These are phyloP conservation scores for Paxillus involutus DNA, from an alignment of 768 basidiomycete genomes.

Conservation along the genomic window DNA sequence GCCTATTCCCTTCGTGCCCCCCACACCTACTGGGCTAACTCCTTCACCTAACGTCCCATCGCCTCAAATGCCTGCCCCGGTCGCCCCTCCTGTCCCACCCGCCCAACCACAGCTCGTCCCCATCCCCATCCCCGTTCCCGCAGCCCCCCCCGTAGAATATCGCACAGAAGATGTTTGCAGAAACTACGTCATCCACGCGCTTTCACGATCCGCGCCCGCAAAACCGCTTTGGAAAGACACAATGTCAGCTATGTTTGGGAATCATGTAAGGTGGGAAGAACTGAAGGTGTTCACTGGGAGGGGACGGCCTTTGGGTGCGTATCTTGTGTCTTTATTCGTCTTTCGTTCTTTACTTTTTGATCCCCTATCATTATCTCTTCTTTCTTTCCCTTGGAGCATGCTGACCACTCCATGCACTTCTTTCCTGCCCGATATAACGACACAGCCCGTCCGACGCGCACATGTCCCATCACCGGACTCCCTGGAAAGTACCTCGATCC, in stretches of 20 bases:
- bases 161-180: constrained; percentile 54
- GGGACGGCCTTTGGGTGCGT: constrained; percentile 61
- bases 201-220: constrained; percentile 42
- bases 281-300: constrained; percentile 59
- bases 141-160: constrained; percentile 20
- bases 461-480: constrained; percentile 78
- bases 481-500: constrained; percentile 82
- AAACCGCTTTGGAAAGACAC: constrained; percentile 68
- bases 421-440: too few species aligned
- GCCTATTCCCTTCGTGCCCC: background rate
- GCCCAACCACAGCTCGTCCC: background rate
- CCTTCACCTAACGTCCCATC: constrained; percentile 1
- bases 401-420: background rate
- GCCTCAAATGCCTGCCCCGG: background rate
- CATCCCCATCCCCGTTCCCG: constrained; percentile 5
- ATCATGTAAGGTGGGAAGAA: constrained; percentile 80
- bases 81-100: background rate
- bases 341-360: background rate
- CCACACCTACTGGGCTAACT: background rate
- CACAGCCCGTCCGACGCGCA: constrained; percentile 61
- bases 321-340: background rate
- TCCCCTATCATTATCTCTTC: background rate
- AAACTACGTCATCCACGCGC: constrained; percentile 73
- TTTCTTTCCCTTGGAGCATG: background rate
- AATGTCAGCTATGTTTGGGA: constrained; percentile 82